Conservation (phyloP, 139 green algal genomes). For the Volvox africanus region DNA sequence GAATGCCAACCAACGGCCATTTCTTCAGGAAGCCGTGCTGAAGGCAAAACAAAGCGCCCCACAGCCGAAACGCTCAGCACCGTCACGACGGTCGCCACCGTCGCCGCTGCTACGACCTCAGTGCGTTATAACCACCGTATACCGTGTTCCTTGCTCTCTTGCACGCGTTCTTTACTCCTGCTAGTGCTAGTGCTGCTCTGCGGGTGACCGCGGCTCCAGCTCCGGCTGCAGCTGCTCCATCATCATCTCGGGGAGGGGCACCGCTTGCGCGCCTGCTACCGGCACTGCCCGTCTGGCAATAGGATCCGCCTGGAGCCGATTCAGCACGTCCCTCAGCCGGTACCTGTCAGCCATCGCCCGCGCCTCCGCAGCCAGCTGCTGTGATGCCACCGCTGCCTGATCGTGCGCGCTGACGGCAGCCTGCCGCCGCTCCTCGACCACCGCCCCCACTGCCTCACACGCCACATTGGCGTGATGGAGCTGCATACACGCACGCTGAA, state of each 20-base stretch:
- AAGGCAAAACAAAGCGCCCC: no score
- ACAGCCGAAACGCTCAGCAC: no score
- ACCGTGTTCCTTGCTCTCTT: no score
- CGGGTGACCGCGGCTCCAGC: neutral
- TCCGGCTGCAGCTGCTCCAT: neutral
- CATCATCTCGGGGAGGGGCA: neutral
- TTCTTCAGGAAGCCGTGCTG: no score
- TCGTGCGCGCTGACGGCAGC: neutral
- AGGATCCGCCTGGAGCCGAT: neutral
- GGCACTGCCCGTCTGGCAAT: neutral
- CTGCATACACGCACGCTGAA: neutral
- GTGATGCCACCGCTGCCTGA: neutral
- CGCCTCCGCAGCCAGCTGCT: conserved; percentile 13
- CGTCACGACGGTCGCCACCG: no score
- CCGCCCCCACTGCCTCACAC: neutral
- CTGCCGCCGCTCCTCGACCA: conserved; percentile 8
- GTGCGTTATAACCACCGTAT: no score
- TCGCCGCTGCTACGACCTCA: no score
- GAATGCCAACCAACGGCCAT: no score
- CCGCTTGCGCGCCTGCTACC: neutral
- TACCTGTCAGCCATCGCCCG: neutral
- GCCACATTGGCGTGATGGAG: neutral
- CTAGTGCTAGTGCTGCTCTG: no score
- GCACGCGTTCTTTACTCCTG: no score
- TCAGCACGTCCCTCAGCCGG: neutral